Percentiles rank a stretch among this genome's conserved stretches.
These are phyloP conservation scores for Adenanthera pavonina DNA, from an alignment of 306 rosid species.

Conservation along the genomic window DNA sequence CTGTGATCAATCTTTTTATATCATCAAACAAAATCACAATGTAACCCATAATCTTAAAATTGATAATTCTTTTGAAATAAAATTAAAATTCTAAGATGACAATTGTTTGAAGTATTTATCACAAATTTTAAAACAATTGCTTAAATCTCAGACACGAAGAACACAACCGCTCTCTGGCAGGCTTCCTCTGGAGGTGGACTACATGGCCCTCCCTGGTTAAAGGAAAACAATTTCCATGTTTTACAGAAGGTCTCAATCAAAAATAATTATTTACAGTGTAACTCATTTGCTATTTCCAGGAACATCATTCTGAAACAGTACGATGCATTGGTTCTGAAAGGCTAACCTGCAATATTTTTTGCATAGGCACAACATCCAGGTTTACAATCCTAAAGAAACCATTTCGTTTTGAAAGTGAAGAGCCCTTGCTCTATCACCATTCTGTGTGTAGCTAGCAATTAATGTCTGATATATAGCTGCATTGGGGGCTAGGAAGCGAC, in stretches of 20 bases:
- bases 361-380: slow-evolving; percentile 20
- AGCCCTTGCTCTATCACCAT: slow-evolving; percentile 54
- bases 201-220: not conserved
- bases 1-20: too few relatives aligned
- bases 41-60: too few relatives aligned
- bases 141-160: too few relatives aligned
- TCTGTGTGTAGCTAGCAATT: slow-evolving; percentile 46
- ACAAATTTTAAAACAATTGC: too few relatives aligned
- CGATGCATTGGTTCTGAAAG: slow-evolving; percentile 11
- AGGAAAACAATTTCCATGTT: not conserved
- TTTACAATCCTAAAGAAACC: slow-evolving; percentile 43
- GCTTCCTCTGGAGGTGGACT: not conserved
- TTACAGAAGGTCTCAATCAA: not conserved
- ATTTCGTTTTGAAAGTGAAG: slow-evolving; percentile 50
- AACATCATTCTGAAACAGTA: not conserved
- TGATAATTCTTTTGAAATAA: too few relatives aligned
- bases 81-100: too few relatives aligned
- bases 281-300: not conserved
- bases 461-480: slow-evolving; percentile 46
- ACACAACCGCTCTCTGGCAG: not conserved
- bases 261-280: not conserved
- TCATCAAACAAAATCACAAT: too few relatives aligned
- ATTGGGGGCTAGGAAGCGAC: slow-evolving; percentile 52
- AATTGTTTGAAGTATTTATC: too few relatives aligned
- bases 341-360: slow-evolving; percentile 15